Conservation (phyloP, 768 basidiomycete species). For the Brasilioporus rufonigricans region DNA sequence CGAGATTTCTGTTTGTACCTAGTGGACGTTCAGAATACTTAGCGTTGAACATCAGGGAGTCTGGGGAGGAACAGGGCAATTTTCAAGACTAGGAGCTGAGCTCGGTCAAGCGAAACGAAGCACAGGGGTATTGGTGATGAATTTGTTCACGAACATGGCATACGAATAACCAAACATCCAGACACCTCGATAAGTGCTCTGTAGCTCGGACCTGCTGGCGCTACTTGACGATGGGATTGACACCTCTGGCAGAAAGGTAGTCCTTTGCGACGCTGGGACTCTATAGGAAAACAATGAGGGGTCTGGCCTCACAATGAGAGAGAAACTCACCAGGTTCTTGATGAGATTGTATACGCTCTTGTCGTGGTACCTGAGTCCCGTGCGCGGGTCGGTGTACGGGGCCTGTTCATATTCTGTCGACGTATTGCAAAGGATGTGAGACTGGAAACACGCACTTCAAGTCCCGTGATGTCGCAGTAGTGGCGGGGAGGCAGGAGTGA, state of each 20-base stretch:
- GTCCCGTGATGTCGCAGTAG: slow-evolving; percentile 85
- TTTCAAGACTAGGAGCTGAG: too few species aligned
- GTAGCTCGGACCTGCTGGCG: neutral
- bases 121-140: neutral
- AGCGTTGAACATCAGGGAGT: too few species aligned
- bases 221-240: slow-evolving; percentile 48
- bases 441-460: slow-evolving; percentile 49
- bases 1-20: too few species aligned
- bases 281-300: slow-evolving; percentile 19
- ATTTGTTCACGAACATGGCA: neutral
- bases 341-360: slow-evolving; percentile 85
- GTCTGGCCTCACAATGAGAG: neutral
- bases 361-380: slow-evolving; percentile 78
- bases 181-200: neutral
- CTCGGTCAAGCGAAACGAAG: too few species aligned
- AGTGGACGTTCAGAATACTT: too few species aligned
- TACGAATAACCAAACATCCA: neutral
- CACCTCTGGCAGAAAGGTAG: slow-evolving; percentile 59
- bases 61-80: too few species aligned
- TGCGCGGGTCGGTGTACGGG: slow-evolving; percentile 80
- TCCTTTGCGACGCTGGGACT: slow-evolving; percentile 72
- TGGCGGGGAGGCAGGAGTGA: slow-evolving; percentile 73
- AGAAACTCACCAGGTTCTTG: slow-evolving; percentile 57
- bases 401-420: slow-evolving; percentile 41
- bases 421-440: neutral